phyloP scores from a whole-genome alignment of 1,139 yeast species.

The Wickerhamomyces sp. region DNA sequence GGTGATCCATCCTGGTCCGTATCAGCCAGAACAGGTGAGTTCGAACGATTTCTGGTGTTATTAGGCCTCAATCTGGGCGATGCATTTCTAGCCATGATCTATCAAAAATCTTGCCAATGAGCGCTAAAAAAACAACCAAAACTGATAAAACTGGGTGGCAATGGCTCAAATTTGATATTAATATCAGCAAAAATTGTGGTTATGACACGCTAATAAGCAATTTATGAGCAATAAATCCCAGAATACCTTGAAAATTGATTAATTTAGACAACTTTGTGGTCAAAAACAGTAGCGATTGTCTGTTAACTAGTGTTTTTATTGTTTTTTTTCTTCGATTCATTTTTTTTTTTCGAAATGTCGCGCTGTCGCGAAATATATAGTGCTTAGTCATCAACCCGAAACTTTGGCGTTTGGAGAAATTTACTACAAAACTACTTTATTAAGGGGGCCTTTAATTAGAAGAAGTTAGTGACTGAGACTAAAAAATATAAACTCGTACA shows the following conservation, averaged over 20 bases:
- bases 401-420: not conserved
- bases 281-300: not conserved
- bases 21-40: not conserved
- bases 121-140: not conserved
- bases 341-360: not conserved
- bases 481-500: not conserved
- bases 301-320: not conserved
- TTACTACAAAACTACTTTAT: too few relatives aligned
- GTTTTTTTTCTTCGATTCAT: not conserved
- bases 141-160: not conserved
- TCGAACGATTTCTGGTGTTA: not conserved
- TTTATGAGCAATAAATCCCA: not conserved
- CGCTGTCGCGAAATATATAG: not conserved
- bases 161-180: too few relatives aligned
- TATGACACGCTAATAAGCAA: too few relatives aligned
- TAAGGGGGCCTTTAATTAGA: not conserved
- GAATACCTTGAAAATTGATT: not conserved
- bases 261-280: not conserved
- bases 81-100: conserved; percentile 3
- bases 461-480: too few relatives aligned
- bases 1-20: not conserved
- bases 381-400: not conserved
- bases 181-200: too few relatives aligned
- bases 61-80: conserved; percentile 6
- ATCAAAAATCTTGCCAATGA: not conserved